Percentiles rank a stretch among this genome's conserved stretches.
These are phyloP conservation scores for Podaxis sp. DNA, from an alignment of 768 basidiomycete genomes.

Conservation along the genomic window DNA sequence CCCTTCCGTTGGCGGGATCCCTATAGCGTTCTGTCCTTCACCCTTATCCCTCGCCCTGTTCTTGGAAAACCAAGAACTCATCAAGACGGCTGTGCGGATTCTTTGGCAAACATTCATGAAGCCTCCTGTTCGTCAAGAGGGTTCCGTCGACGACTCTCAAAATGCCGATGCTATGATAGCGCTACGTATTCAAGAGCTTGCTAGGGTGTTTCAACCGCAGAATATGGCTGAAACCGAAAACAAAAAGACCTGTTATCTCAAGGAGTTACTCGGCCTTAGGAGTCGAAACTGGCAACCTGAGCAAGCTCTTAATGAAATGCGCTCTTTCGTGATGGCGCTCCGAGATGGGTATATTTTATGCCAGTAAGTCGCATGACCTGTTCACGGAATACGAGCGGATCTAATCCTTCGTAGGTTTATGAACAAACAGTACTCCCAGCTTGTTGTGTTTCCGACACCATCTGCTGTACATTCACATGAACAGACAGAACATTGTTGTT, in stretches of 20 bases:
- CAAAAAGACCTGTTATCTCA: background rate
- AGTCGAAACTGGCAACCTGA: background rate
- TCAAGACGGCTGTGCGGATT: background rate
- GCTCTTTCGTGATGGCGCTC: background rate
- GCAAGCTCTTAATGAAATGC: background rate
- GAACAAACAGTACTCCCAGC: background rate
- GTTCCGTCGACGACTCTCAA: background rate
- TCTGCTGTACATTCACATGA: no score
- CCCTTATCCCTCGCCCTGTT: background rate
- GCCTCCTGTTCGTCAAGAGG: no score
- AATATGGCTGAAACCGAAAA: background rate
- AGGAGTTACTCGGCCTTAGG: background rate
- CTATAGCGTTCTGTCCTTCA: background rate
- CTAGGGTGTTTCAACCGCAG: background rate
- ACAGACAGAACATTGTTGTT: background rate
- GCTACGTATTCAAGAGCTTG: background rate
- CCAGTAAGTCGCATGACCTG: background rate
- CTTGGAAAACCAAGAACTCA: background rate
- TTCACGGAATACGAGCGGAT: background rate
- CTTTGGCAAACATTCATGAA: background rate
- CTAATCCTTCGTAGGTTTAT: background rate
- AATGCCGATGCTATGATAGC: background rate
- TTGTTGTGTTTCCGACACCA: background rate
- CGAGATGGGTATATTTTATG: background rate
- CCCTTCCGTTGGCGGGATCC: no score